Evolutionary conservation across 2,329 filamentous ascomycete genomes (phyloP).

Genomic region (Penicillium sp.): DNA sequence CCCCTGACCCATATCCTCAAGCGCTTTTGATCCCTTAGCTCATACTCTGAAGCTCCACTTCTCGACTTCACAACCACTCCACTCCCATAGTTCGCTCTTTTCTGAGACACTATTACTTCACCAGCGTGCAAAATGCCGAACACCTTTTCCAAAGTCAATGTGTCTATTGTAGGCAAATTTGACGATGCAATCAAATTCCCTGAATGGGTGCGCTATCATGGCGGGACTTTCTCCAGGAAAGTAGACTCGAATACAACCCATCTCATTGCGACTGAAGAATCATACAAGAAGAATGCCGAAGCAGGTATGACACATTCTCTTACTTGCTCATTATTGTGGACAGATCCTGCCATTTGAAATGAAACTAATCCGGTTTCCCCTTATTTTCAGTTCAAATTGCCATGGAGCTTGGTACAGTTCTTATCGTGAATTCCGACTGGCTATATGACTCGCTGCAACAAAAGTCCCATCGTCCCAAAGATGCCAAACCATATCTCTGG

Average conservation of each 20-base stretch:
- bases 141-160: conserved; percentile 53
- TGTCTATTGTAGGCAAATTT: conserved; percentile 63
- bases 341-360: not conserved
- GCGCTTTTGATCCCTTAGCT: not conserved
- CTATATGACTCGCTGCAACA: conserved; percentile 45
- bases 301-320: conserved; percentile 32
- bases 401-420: conserved; percentile 35
- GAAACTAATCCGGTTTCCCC: conserved; percentile 13
- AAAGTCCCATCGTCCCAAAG: conserved; percentile 35
- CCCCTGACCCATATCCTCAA: not conserved
- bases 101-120: not conserved
- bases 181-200: conserved; percentile 58
- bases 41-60: not conserved
- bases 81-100: not conserved
- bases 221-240: conserved; percentile 57
- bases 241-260: conserved; percentile 67
- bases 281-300: conserved; percentile 55
- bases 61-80: not conserved
- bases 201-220: conserved; percentile 65
- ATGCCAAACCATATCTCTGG: conserved; percentile 35
- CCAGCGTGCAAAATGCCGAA: conserved; percentile 34
- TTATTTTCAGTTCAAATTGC: conserved; percentile 43
- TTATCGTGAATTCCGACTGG: conserved; percentile 52
- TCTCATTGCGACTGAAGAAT: conserved; percentile 65
- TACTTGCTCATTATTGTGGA: not conserved